phyloP scores from a whole-genome alignment of 441 rosid species.

The Bruguiera hainesii region DNA sequence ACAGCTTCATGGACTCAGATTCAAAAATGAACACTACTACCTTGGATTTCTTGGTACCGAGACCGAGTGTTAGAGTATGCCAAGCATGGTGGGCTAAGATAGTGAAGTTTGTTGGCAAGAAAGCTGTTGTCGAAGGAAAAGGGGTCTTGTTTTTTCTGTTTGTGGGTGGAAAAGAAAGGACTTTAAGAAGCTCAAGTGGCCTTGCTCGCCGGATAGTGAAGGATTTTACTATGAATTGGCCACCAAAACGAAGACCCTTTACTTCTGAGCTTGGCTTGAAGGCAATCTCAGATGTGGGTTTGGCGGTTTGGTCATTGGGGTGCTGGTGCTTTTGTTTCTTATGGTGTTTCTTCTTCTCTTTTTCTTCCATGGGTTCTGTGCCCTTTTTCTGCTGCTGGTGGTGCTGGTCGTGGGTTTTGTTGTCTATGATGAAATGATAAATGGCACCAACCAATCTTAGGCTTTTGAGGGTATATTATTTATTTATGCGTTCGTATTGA shows the following conservation, averaged over 20 bases:
- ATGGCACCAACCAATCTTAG: constrained; percentile 28
- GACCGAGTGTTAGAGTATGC: constrained; percentile 88
- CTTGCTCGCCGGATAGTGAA: constrained; percentile 84
- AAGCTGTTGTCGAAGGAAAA: constrained; percentile 76
- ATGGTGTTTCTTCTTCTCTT: constrained; percentile 29
- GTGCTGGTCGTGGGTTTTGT: constrained; percentile 1
- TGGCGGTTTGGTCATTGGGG: constrained; percentile 47
- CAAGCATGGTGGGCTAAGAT: constrained; percentile 93
- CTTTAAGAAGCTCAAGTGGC: constrained; percentile 71
- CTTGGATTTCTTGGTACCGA: constrained; percentile 83
- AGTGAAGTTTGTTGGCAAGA: constrained; percentile 86
- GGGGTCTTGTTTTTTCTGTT: constrained; percentile 29
- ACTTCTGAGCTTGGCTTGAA: constrained; percentile 79
- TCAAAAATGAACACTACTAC: constrained; percentile 76
- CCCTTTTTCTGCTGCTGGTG: too few species aligned
- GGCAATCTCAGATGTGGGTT: constrained; percentile 55
- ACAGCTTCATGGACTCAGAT: constrained; percentile 57
- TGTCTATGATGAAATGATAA: constrained; percentile 4
- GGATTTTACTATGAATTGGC: constrained; percentile 88
- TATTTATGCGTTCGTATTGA: background rate
- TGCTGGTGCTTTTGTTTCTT: constrained; percentile 71
- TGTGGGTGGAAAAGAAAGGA: constrained; percentile 61
- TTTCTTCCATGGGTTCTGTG: constrained; percentile 35
- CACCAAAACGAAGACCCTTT: constrained; percentile 81
- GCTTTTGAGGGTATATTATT: constrained; percentile 29